Evolutionary conservation across 2,329 filamentous ascomycete species (phyloP).

Genomic region (Coniochaeta pulveracea): DNA sequence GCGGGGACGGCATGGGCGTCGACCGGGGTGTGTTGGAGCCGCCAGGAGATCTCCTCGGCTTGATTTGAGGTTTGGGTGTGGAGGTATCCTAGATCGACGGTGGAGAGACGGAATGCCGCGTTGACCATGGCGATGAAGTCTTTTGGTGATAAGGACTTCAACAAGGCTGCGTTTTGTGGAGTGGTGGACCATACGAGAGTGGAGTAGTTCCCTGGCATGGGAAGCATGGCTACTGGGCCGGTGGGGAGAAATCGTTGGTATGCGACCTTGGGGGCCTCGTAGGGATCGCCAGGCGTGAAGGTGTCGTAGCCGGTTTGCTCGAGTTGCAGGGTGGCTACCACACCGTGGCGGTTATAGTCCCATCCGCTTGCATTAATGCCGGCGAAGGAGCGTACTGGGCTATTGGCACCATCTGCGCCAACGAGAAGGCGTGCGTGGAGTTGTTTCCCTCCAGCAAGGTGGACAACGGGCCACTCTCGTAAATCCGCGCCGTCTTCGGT

Average conservation of each 20-base stretch:
- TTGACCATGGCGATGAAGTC: conserved; percentile 87
- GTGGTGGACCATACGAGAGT: conserved; percentile 95
- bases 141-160: conserved; percentile 61
- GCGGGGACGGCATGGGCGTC: conserved; percentile 49
- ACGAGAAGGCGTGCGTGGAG: conserved; percentile 77
- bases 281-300: too few species aligned
- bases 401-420: conserved; percentile 90
- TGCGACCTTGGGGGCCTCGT: conserved; percentile 54
- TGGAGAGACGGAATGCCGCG: conserved; percentile 74
- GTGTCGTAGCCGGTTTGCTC: conserved; percentile 43
- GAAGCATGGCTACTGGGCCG: conserved; percentile 83
- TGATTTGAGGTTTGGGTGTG: conserved; percentile 51
- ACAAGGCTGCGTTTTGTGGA: conserved; percentile 61
- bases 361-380: conserved; percentile 78
- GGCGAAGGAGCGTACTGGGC: conserved; percentile 81
- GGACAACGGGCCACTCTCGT: conserved; percentile 77
- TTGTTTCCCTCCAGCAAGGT: conserved; percentile 53
- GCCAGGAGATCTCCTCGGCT: conserved; percentile 74
- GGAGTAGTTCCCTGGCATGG: conserved; percentile 70
- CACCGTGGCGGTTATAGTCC: conserved; percentile 84
- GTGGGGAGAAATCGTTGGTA: conserved; percentile 94
- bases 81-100: conserved; percentile 74
- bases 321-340: conserved; percentile 79
- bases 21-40: conserved; percentile 57
- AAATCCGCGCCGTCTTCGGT: conserved; percentile 54